These are phyloP conservation scores for Akanthomyces muscarius DNA, from an alignment of 2,329 filamentous ascomycete genomes.

Conservation along the genomic window DNA sequence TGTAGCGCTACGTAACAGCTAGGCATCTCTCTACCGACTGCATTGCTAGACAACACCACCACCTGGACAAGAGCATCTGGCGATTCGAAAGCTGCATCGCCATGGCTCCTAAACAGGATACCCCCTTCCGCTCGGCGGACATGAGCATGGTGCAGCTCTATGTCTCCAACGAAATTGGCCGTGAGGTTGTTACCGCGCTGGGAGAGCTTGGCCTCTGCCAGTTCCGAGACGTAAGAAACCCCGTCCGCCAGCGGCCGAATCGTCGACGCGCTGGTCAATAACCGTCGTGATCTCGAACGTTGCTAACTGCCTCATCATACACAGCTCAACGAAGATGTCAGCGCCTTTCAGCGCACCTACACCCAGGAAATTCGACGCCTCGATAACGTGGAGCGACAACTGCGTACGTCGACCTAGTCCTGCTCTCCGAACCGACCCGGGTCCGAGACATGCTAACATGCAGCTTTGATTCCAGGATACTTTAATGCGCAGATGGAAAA, in stretches of 20 bases:
- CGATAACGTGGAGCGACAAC: slow-evolving; percentile 96
- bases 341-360: slow-evolving; percentile 93
- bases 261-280: background rate
- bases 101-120: slow-evolving; percentile 73
- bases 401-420: slow-evolving; percentile 60
- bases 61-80: slow-evolving; percentile 28
- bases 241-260: slow-evolving; percentile 3
- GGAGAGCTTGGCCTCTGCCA: slow-evolving; percentile 95
- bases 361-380: slow-evolving; percentile 96
- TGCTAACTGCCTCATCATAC: slow-evolving; percentile 12
- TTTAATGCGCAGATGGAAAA: slow-evolving; percentile 97
- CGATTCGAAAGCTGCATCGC: slow-evolving; percentile 27
- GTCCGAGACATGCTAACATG: background rate
- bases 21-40: slow-evolving; percentile 9
- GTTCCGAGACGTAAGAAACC: slow-evolving; percentile 81
- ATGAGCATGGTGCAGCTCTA: slow-evolving; percentile 99
- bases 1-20: slow-evolving; percentile 17
- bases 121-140: slow-evolving; percentile 98
- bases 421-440: slow-evolving; percentile 3
- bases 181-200: slow-evolving; percentile 93
- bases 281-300: slow-evolving; percentile 18
- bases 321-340: slow-evolving; percentile 87
- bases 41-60: slow-evolving; percentile 24
- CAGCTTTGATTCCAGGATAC: slow-evolving; percentile 60
- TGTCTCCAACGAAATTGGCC: slow-evolving; percentile 96